phyloP scores from a whole-genome alignment of 140 eudicot genomes.

The Senecio squalidus region DNA sequence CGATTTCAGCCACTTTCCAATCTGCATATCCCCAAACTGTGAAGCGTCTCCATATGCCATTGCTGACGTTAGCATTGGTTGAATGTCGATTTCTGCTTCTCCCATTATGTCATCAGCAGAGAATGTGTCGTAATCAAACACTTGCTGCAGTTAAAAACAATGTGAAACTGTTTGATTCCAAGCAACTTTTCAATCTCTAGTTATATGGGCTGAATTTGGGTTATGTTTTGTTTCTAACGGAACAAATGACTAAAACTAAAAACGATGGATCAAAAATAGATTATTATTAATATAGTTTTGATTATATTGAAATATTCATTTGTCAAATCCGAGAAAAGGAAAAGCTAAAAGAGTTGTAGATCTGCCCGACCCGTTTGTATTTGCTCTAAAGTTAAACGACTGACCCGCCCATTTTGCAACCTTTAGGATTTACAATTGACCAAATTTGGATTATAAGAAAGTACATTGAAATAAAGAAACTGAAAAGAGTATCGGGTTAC shows the following conservation, averaged over 20 bases:
- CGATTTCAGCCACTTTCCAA: slow-evolving; percentile 92
- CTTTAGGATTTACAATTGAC: background rate
- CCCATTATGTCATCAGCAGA: slow-evolving; percentile 99
- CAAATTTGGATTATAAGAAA: background rate
- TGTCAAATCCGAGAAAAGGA: background rate
- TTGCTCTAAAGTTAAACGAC: too few species aligned
- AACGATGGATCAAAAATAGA: background rate
- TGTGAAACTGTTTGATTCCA: background rate
- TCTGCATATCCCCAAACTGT: slow-evolving; percentile 82
- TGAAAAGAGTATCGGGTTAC: slow-evolving; percentile 26
- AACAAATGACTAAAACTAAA: background rate
- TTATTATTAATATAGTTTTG: too few species aligned
- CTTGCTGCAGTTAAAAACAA: slow-evolving; percentile 51
- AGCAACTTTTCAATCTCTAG: background rate
- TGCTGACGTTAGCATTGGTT: slow-evolving; percentile 81
- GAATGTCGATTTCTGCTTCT: slow-evolving; percentile 82
- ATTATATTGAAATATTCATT: too few species aligned
- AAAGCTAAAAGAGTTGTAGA: background rate
- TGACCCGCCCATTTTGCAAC: background rate
- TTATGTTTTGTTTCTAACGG: too few species aligned
- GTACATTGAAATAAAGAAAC: background rate
- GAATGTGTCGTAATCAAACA: slow-evolving; percentile 78
- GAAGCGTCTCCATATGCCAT: slow-evolving; percentile 75
- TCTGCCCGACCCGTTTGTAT: too few species aligned
- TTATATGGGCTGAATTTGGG: background rate